Evolutionary conservation across 805 yeast genomes (phyloP), one percentile per base, ranked within the genome.

Genomic region (Candida wancherniae): DNA sequence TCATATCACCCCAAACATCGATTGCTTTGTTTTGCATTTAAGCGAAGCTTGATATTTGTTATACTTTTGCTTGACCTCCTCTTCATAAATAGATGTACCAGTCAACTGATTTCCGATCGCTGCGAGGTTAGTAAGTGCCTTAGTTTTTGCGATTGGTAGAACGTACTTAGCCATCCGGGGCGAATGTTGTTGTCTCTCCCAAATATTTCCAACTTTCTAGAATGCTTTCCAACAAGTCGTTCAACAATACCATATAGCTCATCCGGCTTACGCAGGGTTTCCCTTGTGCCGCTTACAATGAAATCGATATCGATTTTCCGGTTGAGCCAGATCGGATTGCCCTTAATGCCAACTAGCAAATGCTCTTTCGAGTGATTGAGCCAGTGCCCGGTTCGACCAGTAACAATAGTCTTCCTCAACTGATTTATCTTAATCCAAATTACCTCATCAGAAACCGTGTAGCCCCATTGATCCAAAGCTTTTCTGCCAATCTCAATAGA

Each of bases 351-450:
- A 6, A 90, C 83, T 4, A 88, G 57, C 25, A 86, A 62, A 53
- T 88, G 97, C 55, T 88, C 97, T 47, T 88, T 88, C 0, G 95
- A 83, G 57, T 88, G 97, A 51, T 88, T 88, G 31, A 88, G 66
- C 97, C 97, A 88, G 54, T 88, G 97, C 0, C 97, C 97, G 0
- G 97, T 88, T 42, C 97, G 64, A 1, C 97, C 97, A 0, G 97
- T 90, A 37, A 94, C 87, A 24, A 88, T 87, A 0, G 96, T 88
- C 38, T 95, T 65, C 13, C 80, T 75, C 39, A 90, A 59, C 53
- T 90, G 97, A 54, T 88, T 88, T 4, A 92, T 76, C 55, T 88
- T 88, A 37, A 86, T 73, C 97, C 97, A 88, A 6, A 88, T 73
- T 39, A 88, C 57, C 53, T 88, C 97, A 53, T 87, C 90, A 14